Conservation (phyloP, 495 filamentous ascomycete species). For the Staphylotrichum tortipilum region DNA sequence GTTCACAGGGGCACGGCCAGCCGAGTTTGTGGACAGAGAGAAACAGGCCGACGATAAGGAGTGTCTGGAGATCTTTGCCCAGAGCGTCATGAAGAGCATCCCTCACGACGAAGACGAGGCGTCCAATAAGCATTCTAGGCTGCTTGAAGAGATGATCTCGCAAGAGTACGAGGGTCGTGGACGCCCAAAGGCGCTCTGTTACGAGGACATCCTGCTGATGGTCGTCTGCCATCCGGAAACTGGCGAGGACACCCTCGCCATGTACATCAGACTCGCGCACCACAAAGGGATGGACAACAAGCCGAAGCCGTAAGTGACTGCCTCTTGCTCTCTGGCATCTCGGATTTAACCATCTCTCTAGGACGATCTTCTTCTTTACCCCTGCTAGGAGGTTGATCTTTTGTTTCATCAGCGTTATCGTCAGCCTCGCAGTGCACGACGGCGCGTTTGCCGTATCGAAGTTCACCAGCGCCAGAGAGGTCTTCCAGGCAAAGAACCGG, state of each 20-base stretch:
- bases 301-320: constrained; percentile 23
- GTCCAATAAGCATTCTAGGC: constrained; percentile 8
- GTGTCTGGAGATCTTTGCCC: constrained; percentile 9
- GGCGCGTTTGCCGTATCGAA: constrained; percentile 8
- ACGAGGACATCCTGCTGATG: constrained; percentile 22
- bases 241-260: constrained; percentile 18
- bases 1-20: constrained; percentile 14
- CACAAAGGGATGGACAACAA: constrained; percentile 27
- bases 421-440: constrained; percentile 9
- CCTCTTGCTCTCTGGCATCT: constrained; percentile 1
- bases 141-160: constrained; percentile 13
- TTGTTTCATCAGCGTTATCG: constrained; percentile 13
- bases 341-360: constrained; percentile 1
- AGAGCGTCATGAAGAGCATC: not conserved
- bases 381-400: constrained; percentile 11
- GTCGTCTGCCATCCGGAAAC: constrained; percentile 20
- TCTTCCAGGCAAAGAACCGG: constrained; percentile 19
- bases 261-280: constrained; percentile 19
- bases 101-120: constrained; percentile 3
- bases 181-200: constrained; percentile 17
- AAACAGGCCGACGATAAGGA: constrained; percentile 11
- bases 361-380: constrained; percentile 16
- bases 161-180: constrained; percentile 6
- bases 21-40: constrained; percentile 15
- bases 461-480: constrained; percentile 7